Conservation (phyloP, 306 rosid species). For the Cucurbita ficifolia region DNA sequence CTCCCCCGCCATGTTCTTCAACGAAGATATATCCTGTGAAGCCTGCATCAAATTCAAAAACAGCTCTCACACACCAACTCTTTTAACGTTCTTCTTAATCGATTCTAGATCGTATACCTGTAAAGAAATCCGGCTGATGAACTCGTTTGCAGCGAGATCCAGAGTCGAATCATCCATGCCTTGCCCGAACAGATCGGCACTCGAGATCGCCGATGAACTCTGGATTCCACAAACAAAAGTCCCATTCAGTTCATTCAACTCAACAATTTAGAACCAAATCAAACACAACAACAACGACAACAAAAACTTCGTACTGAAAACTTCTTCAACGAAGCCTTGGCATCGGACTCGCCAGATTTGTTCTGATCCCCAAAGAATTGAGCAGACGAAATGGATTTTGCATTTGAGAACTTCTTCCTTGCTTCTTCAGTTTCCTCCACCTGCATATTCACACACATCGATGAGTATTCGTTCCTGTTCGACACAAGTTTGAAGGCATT, state of each 20-base stretch:
- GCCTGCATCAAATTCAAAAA: slow-evolving; percentile 26
- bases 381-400: slow-evolving; percentile 84
- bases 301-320: slow-evolving; percentile 45
- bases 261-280: neutral
- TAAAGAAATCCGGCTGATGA: slow-evolving; percentile 57
- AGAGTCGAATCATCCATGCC: slow-evolving; percentile 27
- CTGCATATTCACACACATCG: slow-evolving; percentile 11
- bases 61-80: neutral
- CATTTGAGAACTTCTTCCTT: slow-evolving; percentile 83
- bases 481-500: neutral
- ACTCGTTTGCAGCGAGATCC: slow-evolving; percentile 52
- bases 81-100: neutral
- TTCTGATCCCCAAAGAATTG: slow-evolving; percentile 80
- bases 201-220: slow-evolving; percentile 76
- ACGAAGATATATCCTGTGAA: slow-evolving; percentile 72
- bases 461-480: neutral
- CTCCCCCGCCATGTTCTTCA: slow-evolving; percentile 79
- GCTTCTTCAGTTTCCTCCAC: slow-evolving; percentile 77
- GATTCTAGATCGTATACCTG: slow-evolving; percentile 22
- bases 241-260: neutral
- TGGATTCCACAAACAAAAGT: slow-evolving; percentile 11
- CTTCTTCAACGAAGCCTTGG: slow-evolving; percentile 62
- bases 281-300: neutral
- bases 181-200: slow-evolving; percentile 75
- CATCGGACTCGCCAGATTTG: slow-evolving; percentile 42